Percentiles rank a stretch among this genome's conserved stretches.
Conservation (phyloP, 1,284 basidiomycete genomes). For the Ceratobasidium sp. region DNA sequence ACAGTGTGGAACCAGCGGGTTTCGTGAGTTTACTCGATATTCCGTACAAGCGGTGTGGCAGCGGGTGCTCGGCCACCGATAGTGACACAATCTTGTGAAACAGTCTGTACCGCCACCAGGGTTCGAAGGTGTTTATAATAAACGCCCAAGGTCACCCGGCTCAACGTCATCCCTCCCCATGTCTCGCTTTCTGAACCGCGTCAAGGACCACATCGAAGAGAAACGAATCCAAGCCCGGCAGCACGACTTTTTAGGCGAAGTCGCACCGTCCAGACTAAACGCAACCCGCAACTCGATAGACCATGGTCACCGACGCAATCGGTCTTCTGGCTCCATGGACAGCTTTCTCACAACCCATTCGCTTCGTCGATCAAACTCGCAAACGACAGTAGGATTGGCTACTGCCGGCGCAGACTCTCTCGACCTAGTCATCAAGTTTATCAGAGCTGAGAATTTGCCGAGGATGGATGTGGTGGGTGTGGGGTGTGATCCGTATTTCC, state of each 20-base stretch:
- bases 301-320: slow-evolving; percentile 18
- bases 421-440: slow-evolving; percentile 41
- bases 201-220: slow-evolving; percentile 17
- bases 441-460: slow-evolving; percentile 53
- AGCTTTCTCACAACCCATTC: not conserved
- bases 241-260: slow-evolving; percentile 21
- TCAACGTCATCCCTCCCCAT: not conserved
- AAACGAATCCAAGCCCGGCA: not conserved
- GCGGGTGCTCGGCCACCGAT: not conserved
- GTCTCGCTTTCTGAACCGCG: slow-evolving; percentile 11
- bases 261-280: slow-evolving; percentile 23
- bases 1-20: not conserved
- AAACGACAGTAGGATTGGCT: slow-evolving; percentile 33
- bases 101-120: slow-evolving; percentile 7
- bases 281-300: slow-evolving; percentile 1
- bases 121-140: not conserved
- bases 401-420: slow-evolving; percentile 37
- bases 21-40: not conserved
- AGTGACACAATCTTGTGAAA: slow-evolving; percentile 12
- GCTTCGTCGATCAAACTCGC: slow-evolving; percentile 32
- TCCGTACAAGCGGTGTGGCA: not conserved
- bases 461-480: slow-evolving; percentile 72
- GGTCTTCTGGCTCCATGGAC: slow-evolving; percentile 39
- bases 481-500: slow-evolving; percentile 70
- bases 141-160: not conserved